phyloP scores from a whole-genome alignment of 2,329 filamentous ascomycete species.

The Ustilaginoidea virens region DNA sequence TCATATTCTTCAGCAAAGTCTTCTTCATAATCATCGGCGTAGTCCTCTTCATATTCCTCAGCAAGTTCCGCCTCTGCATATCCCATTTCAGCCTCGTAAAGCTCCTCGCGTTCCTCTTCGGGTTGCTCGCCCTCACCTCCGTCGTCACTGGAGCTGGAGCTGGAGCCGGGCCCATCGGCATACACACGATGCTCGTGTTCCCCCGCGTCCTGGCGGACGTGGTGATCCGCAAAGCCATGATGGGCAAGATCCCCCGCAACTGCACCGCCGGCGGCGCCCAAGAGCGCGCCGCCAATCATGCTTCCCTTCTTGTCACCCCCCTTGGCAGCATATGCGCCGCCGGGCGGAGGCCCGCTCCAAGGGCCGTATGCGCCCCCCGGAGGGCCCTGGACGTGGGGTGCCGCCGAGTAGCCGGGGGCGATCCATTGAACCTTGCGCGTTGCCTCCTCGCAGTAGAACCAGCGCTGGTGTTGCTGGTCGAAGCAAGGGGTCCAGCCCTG shows the following conservation, averaged over 20 bases:
- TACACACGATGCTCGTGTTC: too few relatives aligned
- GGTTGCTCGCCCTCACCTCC: too few relatives aligned
- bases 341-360: conserved; percentile 1
- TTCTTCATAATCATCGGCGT: too few relatives aligned
- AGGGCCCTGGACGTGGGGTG: conserved; percentile 9
- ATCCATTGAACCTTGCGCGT: conserved; percentile 52
- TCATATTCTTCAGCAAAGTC: too few relatives aligned
- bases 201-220: too few relatives aligned
- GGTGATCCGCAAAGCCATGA: too few relatives aligned
- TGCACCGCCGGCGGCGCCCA: conserved; percentile 43
- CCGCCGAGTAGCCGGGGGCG: conserved; percentile 24
- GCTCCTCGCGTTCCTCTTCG: too few relatives aligned
- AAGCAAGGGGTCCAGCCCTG: conserved; percentile 48
- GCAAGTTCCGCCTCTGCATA: too few relatives aligned
- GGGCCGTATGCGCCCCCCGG: conserved; percentile 11
- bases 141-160: too few relatives aligned
- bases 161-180: too few relatives aligned
- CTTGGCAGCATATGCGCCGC: conserved; percentile 5
- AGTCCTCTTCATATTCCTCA: too few relatives aligned
- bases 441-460: conserved; percentile 48
- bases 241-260: conserved; percentile 41
- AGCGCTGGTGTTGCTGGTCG: conserved; percentile 44
- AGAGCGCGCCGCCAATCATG: conserved; percentile 37
- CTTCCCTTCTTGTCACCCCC: conserved; percentile 21
- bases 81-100: too few relatives aligned